Conservation (phyloP, 202 grass and related monocot species). For the Carex sylvatica region DNA sequence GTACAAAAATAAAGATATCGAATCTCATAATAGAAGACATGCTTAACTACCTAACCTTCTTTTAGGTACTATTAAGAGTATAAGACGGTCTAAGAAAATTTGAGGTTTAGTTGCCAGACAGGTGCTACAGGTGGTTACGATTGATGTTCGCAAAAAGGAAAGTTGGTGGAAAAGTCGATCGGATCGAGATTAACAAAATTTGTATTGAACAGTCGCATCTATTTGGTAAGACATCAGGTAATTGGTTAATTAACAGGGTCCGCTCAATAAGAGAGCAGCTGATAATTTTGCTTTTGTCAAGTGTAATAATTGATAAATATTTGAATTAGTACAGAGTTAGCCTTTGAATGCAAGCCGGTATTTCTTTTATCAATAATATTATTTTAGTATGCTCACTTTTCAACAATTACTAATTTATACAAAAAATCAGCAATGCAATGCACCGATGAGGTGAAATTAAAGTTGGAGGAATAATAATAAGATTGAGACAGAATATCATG, state of each 20-base stretch:
- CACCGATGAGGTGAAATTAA: no score
- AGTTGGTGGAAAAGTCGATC: background rate
- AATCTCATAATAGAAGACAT: background rate
- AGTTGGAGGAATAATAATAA: no score
- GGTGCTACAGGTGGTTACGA: background rate
- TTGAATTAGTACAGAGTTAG: no score
- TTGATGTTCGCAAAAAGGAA: background rate
- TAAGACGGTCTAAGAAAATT: background rate
- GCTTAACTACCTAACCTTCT: background rate
- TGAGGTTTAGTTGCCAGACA: background rate
- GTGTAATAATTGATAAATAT: no score
- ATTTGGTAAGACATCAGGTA: no score
- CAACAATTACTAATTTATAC: background rate
- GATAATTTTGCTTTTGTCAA: no score
- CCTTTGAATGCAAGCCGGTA: no score
- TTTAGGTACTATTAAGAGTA: background rate
- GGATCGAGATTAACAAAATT: background rate
- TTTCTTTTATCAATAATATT: no score
- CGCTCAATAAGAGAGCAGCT: no score
- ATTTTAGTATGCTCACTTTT: background rate
- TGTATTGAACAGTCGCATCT: background rate
- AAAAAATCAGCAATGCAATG: background rate
- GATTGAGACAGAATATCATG: background rate
- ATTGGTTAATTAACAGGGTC: no score
- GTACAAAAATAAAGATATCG: background rate